phyloP scores from a whole-genome alignment of 1,139 yeast genomes.

The Yamadazyma jaroonii region DNA sequence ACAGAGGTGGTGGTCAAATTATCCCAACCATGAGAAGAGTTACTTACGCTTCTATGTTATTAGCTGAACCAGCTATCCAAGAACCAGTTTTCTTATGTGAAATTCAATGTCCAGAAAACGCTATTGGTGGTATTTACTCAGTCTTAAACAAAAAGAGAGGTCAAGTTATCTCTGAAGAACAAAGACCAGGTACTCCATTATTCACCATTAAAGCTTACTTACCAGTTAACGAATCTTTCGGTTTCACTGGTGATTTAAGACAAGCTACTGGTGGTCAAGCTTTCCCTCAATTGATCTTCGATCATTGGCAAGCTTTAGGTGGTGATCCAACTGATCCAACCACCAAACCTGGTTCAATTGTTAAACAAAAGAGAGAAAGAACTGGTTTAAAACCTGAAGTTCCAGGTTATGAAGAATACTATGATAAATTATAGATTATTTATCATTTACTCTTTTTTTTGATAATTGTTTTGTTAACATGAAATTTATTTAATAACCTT shows the following conservation, averaged over 20 bases:
- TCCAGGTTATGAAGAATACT: slow-evolving; percentile 99
- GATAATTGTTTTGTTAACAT: slow-evolving; percentile 11
- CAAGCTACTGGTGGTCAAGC: slow-evolving; percentile 99
- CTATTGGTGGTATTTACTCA: slow-evolving; percentile 99
- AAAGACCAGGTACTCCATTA: slow-evolving; percentile 99
- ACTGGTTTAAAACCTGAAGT: slow-evolving; percentile 96
- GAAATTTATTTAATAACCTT: slow-evolving; percentile 6
- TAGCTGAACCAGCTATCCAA: slow-evolving; percentile 98
- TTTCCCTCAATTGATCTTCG: slow-evolving; percentile 99
- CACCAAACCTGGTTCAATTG: slow-evolving; percentile 95
- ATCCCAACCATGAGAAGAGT: slow-evolving; percentile 99
- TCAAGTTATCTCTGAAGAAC: slow-evolving; percentile 98
- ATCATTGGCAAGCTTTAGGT: slow-evolving; percentile 89
- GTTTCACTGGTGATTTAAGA: slow-evolving; percentile 99
- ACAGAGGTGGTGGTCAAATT: slow-evolving; percentile 99
- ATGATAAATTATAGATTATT: slow-evolving; percentile 87
- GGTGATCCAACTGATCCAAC: slow-evolving; percentile 93
- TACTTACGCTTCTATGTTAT: slow-evolving; percentile 95
- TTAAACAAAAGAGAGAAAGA: slow-evolving; percentile 88
- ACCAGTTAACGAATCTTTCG: slow-evolving; percentile 99
- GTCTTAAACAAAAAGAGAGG: slow-evolving; percentile 99
- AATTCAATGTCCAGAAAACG: slow-evolving; percentile 99
- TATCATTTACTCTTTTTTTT: slow-evolving; percentile 10
- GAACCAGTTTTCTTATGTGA: slow-evolving; percentile 99
- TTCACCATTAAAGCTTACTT: slow-evolving; percentile 99